Evolutionary conservation across 805 yeast species (phyloP).

Genomic region (Tetrapisispora nanseiensis): DNA sequence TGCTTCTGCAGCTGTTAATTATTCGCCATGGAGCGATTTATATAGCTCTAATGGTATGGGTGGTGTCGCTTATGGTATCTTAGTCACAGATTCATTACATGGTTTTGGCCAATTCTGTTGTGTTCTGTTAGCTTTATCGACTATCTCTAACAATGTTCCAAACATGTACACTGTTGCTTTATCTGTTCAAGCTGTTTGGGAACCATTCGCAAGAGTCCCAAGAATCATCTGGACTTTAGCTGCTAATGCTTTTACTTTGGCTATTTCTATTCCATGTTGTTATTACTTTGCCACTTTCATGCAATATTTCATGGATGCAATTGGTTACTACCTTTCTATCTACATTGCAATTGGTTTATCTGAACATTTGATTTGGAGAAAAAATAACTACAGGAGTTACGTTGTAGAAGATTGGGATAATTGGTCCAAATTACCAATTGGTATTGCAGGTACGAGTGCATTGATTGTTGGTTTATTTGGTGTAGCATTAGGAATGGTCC

Average conservation of each 20-base stretch:
- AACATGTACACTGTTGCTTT: conserved; percentile 87
- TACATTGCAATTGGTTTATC: conserved; percentile 66
- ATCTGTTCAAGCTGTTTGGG: conserved; percentile 79
- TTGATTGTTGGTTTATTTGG: conserved; percentile 81
- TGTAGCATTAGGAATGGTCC: conserved; percentile 79
- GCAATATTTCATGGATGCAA: conserved; percentile 81
- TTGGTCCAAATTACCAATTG: conserved; percentile 54
- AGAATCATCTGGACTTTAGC: conserved; percentile 72
- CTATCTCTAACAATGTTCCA: conserved; percentile 87
- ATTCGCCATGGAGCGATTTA: conserved; percentile 36
- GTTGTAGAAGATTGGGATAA: conserved; percentile 54
- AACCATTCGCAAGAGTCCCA: conserved; percentile 64
- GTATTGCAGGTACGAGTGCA: conserved; percentile 68
- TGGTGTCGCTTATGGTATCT: conserved; percentile 71
- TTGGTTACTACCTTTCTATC: conserved; percentile 84
- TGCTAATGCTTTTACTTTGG: conserved; percentile 71
- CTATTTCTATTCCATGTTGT: conserved; percentile 83
- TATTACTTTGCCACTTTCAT: conserved; percentile 63
- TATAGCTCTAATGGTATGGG: conserved; percentile 56
- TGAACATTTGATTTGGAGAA: conserved; percentile 75
- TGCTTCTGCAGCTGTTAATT: conserved; percentile 51
- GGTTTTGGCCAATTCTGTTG: conserved; percentile 87
- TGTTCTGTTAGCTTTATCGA: conserved; percentile 74
- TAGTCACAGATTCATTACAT: conserved; percentile 71
- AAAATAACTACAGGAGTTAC: conserved; percentile 46